Evolutionary conservation across 208 protist species (phyloP).

Genomic region (Trypanosoma grayi): DNA sequence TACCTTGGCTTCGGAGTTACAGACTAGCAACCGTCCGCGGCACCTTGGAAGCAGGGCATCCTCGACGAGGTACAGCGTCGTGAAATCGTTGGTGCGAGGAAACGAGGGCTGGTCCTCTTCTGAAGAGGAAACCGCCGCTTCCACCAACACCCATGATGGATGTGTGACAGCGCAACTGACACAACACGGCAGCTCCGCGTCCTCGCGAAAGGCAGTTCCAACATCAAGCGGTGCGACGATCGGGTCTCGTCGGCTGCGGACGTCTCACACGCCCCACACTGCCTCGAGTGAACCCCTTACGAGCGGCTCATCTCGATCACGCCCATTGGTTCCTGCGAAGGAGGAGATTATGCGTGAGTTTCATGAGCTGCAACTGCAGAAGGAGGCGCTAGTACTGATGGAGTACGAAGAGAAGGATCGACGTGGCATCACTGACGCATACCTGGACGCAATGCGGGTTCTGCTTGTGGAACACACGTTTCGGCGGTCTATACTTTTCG

Average conservation of each 20-base stretch:
- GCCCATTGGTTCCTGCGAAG: neutral
- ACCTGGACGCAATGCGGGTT: constrained; percentile 10
- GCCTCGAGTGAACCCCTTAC: neutral
- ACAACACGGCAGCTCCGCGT: neutral
- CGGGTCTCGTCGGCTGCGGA: neutral
- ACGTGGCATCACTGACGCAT: constrained; percentile 10
- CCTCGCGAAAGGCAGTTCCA: neutral
- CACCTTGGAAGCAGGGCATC: neutral
- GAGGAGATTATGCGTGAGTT: constrained; percentile 6
- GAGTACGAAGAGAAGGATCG: constrained; percentile 21
- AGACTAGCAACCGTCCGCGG: neutral
- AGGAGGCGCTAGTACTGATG: constrained; percentile 18
- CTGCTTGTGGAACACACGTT: constrained; percentile 12
- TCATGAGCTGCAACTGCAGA: constrained; percentile 12
- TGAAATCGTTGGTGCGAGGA: neutral
- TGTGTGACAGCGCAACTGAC: no score
- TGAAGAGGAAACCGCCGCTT: no score
- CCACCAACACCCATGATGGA: no score
- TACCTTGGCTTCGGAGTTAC: neutral
- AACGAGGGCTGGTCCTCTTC: constrained; percentile 10
- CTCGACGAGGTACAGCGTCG: neutral
- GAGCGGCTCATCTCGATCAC: neutral
- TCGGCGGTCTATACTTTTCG: neutral
- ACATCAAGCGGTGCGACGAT: neutral
- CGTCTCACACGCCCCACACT: neutral